Evolutionary conservation across 1,284 basidiomycete genomes (phyloP), one percentile per base, ranked within the genome.

Genomic region (Inonotus hispidus): DNA sequence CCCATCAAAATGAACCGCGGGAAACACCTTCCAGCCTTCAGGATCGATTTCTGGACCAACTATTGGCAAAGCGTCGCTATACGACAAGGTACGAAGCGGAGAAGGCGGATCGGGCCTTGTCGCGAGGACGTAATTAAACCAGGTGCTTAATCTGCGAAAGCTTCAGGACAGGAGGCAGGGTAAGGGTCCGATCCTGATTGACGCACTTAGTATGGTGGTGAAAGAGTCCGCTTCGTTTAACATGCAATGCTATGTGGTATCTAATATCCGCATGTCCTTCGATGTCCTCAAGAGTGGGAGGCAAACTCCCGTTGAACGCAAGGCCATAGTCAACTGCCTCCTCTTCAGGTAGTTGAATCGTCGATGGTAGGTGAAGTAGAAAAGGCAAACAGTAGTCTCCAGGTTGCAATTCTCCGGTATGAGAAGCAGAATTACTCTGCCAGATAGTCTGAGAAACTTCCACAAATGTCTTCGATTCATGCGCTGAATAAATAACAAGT

Each of bases 301-400:
- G 57, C 10, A 61, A 39, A 0, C 49, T 54, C 25, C 37, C 53
- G 5, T 25, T 52, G 25, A 32, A 39, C 10, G 53, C 14, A 7
- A 61, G 45, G 27, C 55, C 32, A 25, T 56, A 21, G 1, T 61
- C 54, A 23, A 19, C 49, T 29, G 52, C 52, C 37, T 61, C 39
- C 19, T 38, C 39, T 11, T 32, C 47, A 29, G 41, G 19, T 23
- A 61, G 37, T 14, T 45, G 32, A 7, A 65, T 47, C 23, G 38
- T 39, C 13, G 53, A 37, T n/a, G 64, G 64, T n/a, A 65, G 45
- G 32, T 38, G 45, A 23, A 65, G 32, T n/a, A 57, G 56, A 38
- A 59, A 64, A 16, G 62, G 56, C 60, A 59, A 65, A 45, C 54
- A 50, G 47, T 64, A 64, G 27, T 62, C 19, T 23, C 64, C 64